Evolutionary conservation across 345 rosid genomes (phyloP).

Genomic region (Gossypium stocksii): DNA sequence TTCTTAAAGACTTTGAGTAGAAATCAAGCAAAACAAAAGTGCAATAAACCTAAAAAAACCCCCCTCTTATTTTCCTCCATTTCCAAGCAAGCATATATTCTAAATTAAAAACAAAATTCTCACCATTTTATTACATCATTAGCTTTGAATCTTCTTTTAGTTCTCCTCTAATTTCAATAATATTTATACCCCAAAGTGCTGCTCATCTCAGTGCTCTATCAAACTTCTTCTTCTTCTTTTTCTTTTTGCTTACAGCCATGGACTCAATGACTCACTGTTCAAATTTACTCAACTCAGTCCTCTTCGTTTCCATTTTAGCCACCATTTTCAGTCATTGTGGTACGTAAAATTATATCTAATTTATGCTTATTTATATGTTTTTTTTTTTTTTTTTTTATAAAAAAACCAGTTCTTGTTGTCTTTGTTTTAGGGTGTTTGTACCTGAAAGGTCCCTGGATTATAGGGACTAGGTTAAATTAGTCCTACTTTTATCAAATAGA

Average conservation of each 20-base stretch:
- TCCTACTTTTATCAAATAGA: no score
- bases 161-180: not conserved
- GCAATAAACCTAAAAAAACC: not conserved
- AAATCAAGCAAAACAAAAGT: constrained; percentile 31
- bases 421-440: not conserved
- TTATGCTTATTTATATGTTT: not conserved
- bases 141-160: constrained; percentile 12
- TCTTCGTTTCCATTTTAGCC: constrained; percentile 10
- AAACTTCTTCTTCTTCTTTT: no score
- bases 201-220: not conserved
- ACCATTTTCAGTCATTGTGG: constrained; percentile 22
- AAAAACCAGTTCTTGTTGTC: not conserved
- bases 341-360: constrained; percentile 7
- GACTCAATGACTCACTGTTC: not conserved
- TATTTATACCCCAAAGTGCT: not conserved
- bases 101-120: not conserved
- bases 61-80: constrained; percentile 20
- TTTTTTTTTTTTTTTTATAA: no score
- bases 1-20: constrained; percentile 31
- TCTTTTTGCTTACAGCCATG: constrained; percentile 10
- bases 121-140: not conserved
- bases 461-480: no score
- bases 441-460: no score
- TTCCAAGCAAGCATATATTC: constrained; percentile 42
- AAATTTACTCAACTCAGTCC: not conserved